Conservation (phyloP, 2,329 filamentous ascomycete species). For the Mycocentrospora acerina region DNA sequence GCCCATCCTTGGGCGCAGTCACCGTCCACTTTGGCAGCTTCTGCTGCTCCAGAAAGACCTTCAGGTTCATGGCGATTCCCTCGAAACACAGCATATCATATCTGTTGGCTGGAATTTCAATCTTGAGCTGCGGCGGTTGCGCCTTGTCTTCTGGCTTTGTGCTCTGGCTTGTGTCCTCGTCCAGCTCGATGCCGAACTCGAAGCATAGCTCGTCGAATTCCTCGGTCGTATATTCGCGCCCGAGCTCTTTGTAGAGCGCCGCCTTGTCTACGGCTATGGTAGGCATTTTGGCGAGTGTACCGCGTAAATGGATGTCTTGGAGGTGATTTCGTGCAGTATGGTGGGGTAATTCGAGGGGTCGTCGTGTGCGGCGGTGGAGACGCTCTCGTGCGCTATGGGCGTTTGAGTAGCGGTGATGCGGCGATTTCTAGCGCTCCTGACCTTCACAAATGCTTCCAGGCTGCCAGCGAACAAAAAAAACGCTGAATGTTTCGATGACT, state of each 20-base stretch:
- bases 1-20: slow-evolving; percentile 68
- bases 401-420: slow-evolving; percentile 4
- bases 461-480: too few species aligned
- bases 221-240: slow-evolving; percentile 86
- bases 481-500: slow-evolving; percentile 17
- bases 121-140: slow-evolving; percentile 91
- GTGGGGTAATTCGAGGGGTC: slow-evolving; percentile 36
- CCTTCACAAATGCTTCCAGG: too few species aligned
- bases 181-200: slow-evolving; percentile 96
- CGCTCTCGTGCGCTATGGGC: slow-evolving; percentile 20
- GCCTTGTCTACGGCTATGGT: slow-evolving; percentile 97
- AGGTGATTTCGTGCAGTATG: slow-evolving; percentile 16
- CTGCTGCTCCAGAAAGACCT: slow-evolving; percentile 82
- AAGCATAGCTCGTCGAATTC: slow-evolving; percentile 98
- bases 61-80: slow-evolving; percentile 91
- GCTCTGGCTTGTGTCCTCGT: slow-evolving; percentile 67
- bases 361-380: slow-evolving; percentile 19
- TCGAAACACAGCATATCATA: slow-evolving; percentile 97
- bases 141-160: slow-evolving; percentile 52
- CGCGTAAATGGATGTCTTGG: slow-evolving; percentile 4
- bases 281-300: slow-evolving; percentile 66
- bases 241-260: slow-evolving; percentile 88
- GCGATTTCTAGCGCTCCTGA: background rate
- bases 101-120: slow-evolving; percentile 95
- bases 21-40: slow-evolving; percentile 78